Percentiles rank a stretch among this genome's conserved stretches.
phyloP scores from a whole-genome alignment of 345 rosid species.

The Moringa oleifera region DNA sequence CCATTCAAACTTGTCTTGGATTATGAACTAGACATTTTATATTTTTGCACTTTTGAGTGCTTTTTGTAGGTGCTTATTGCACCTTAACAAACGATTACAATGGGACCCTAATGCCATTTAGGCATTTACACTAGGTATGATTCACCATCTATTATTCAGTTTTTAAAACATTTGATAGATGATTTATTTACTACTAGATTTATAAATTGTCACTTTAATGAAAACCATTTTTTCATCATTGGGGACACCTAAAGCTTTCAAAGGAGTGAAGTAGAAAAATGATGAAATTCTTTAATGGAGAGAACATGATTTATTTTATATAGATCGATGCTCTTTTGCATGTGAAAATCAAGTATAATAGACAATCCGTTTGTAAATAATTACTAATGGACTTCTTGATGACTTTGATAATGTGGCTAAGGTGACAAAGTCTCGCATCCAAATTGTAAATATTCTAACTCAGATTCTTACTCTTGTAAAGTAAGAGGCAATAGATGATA shows the following conservation, averaged over 20 bases:
- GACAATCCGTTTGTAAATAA: too few species aligned
- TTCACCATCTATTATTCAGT: background rate
- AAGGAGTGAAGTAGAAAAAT: background rate
- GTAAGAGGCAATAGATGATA: background rate
- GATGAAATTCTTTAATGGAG: background rate
- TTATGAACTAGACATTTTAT: background rate
- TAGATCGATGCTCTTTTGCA: too few species aligned
- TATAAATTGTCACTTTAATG: background rate
- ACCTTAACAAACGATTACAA: background rate
- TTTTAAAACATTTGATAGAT: background rate
- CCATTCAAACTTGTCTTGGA: background rate
- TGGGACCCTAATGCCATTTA: constrained; percentile 1
- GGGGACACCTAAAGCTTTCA: background rate
- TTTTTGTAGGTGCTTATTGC: background rate
- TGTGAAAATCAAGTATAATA: too few species aligned
- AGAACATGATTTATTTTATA: too few species aligned
- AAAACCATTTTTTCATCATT: background rate
- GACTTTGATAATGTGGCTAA: background rate
- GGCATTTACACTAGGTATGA: constrained; percentile 1
- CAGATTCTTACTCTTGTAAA: background rate
- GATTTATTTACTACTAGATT: background rate
- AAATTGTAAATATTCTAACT: background rate
- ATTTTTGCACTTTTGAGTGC: background rate
- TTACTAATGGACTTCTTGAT: background rate
- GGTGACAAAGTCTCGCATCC: background rate